Evolutionary conservation across 2,329 filamentous ascomycete genomes (phyloP), one percentile per base, ranked within the genome.

Genomic region (Talaromyces sp.): DNA sequence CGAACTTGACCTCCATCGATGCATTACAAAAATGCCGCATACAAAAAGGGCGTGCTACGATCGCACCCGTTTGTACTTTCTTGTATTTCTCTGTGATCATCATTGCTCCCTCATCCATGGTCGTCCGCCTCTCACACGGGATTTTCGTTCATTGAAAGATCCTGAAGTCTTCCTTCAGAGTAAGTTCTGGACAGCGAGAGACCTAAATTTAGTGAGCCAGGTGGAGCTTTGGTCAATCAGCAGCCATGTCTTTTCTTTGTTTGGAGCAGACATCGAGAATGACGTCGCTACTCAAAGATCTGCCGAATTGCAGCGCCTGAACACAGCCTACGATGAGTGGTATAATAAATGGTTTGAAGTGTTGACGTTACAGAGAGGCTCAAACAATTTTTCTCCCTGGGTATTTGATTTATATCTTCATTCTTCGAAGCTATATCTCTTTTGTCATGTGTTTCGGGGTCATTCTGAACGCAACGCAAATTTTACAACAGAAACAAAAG

Each of bases 61-160:
- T 46, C 70, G 73, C 8, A 72, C 73, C 2, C 64, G 74, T n/a
- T 64, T 77, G 21, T 77, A 74, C 64, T 75, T 71, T 56, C 67
- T 76, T n/a, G 71, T 77, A 8, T 77, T 72, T 56, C 63, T 76
- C 4, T 76, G 73, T 60, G 75, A 77, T 61, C 75, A 77, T 61
- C 75, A 77, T 51, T 75, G 70, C 63, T 72, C 68, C 21, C 68
- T 77, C 11, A 66, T 68, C 8, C 75, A 73, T 49, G 73, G 74
- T 8, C 63, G 74, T 50, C 74, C 74, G 8, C 74, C 74, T 6
- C 68, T 77, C 65, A 75, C 73, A 29, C 64, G 70, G 41, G 69
- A 74, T 43, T 70, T 70, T 55, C 64, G 69, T 38, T 62, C 72
- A 3, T 68, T 76, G 29, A 66, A 66, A 57, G 66, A 64, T 10